Conservation (phyloP, 352 stramenopile genomes). For the Globisporangium megalacanthum region DNA sequence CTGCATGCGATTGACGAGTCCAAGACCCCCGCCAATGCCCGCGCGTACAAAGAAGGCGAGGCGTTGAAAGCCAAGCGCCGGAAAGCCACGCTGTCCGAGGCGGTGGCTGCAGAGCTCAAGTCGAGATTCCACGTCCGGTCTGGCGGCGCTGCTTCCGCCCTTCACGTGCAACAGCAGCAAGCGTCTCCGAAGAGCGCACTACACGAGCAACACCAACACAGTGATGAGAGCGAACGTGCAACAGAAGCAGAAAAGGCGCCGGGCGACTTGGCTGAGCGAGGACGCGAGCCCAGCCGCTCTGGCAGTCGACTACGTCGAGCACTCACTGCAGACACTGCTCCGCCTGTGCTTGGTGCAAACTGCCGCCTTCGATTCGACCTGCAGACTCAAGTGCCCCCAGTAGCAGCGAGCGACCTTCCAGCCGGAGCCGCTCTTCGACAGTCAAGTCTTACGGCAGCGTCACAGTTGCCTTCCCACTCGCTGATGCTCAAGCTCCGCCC, state of each 20-base stretch:
- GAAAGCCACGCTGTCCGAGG: conserved; percentile 27
- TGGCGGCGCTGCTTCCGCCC: not conserved
- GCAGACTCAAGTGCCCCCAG: not conserved
- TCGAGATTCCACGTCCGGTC: conserved; percentile 4
- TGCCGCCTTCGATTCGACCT: conserved; percentile 20
- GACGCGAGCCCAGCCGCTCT: conserved; percentile 11
- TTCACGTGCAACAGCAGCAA: not conserved
- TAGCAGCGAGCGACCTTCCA: conserved; percentile 2
- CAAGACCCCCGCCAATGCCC: conserved; percentile 29
- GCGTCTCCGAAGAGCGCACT: not conserved
- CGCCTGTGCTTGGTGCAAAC: conserved; percentile 25
- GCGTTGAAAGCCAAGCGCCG: conserved; percentile 25
- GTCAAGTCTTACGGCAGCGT: no score
- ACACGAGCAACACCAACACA: not conserved
- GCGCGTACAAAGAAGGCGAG: conserved; percentile 29
- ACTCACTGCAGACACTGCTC: conserved; percentile 7
- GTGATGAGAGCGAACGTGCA: not conserved
- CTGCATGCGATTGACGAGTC: conserved; percentile 38
- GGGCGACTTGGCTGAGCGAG: conserved; percentile 6
- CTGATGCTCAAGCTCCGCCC: conserved; percentile 4
- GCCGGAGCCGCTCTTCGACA: not conserved
- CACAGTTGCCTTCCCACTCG: not conserved
- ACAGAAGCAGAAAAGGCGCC: not conserved
- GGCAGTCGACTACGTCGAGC: conserved; percentile 19
- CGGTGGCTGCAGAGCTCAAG: conserved; percentile 23